Conservation (phyloP, 1,284 basidiomycete genomes). For the Ganoderma resinaceum region DNA sequence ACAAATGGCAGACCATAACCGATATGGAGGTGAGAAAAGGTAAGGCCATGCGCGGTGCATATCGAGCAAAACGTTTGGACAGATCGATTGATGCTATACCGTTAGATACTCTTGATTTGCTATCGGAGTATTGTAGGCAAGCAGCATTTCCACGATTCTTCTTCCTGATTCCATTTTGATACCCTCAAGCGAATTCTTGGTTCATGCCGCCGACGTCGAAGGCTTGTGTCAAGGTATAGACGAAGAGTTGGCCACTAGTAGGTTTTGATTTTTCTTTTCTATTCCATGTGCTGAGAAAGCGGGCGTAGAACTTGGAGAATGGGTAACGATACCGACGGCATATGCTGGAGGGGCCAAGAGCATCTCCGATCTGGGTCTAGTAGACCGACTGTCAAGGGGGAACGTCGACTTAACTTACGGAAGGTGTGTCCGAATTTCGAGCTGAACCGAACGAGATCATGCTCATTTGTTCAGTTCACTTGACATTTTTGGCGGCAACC, state of each 20-base stretch:
- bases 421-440: conserved; percentile 59
- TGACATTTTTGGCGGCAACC: conserved; percentile 84
- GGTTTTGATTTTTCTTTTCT: conserved; percentile 33
- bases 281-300: background rate
- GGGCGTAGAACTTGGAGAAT: conserved; percentile 85
- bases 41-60: conserved; percentile 33
- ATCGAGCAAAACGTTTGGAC: background rate
- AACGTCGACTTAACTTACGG: conserved; percentile 97
- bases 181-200: conserved; percentile 82
- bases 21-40: conserved; percentile 92
- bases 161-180: conserved; percentile 14
- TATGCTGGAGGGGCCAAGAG: conserved; percentile 97
- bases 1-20: conserved; percentile 97
- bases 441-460: background rate
- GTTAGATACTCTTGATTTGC: conserved; percentile 72
- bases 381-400: conserved; percentile 83
- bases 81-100: no score
- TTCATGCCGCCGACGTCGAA: conserved; percentile 98
- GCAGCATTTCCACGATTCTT: conserved; percentile 21
- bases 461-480: conserved; percentile 58
- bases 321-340: conserved; percentile 92
- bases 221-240: conserved; percentile 98
- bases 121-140: conserved; percentile 83
- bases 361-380: conserved; percentile 84
- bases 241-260: conserved; percentile 85